Base-by-base conservation (phyloP, 2,329 filamentous ascomycete genomes). In the Talaromyces sp. region DNA sequence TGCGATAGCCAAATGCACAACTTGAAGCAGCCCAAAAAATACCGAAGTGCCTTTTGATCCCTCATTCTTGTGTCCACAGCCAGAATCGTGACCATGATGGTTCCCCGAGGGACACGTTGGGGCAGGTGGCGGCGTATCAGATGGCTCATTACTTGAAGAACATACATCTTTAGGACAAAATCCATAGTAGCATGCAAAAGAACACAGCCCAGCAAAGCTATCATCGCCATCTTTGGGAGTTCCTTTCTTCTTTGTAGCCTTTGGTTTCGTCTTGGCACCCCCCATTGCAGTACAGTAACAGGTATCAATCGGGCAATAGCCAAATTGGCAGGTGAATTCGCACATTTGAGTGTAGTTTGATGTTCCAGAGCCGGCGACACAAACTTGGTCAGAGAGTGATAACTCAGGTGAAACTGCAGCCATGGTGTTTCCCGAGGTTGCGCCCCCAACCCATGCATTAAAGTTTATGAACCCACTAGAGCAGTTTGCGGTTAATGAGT, bases 381-480 rank as follows among this genome's bases (percentile, higher is more conserved):
- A 58, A 7, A 52, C 50, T 29, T 58, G 46, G 4, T 58, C 43
- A 10, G 52, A 51, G 4, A 51, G 16, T 8, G 49, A 20, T 17
- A 52, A 36, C 11, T 52, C 36, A 14, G 55, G 52, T 2, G 52
- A 47, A 14, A 47, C 22, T 2, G 47, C 27, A 1, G 27, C 8
- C 11, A 57, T 47, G 13, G 22, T 48, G 5, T 16, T 51, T 40
- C 35, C 40, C 2, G 55, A 52, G 2, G 53, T 58, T 2, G 56
- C 55, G 47, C 54, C 65, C n/a, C 68, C 69, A 10, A 74, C 71
- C 65, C 66, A 72, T 4, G 72, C 65, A 59, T 75, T 75, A 57
- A 62, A 74, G 58, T 75, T 75, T 13, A 62, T 61, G 41, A 66
- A 52, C n/a, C 54, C 57, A 20, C 53, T 27, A 22, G 57, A 60